Percentiles rank a stretch among this genome's conserved stretches.
Evolutionary conservation across 306 rosid species (phyloP).

Genomic region (Cucurbita pepo): DNA sequence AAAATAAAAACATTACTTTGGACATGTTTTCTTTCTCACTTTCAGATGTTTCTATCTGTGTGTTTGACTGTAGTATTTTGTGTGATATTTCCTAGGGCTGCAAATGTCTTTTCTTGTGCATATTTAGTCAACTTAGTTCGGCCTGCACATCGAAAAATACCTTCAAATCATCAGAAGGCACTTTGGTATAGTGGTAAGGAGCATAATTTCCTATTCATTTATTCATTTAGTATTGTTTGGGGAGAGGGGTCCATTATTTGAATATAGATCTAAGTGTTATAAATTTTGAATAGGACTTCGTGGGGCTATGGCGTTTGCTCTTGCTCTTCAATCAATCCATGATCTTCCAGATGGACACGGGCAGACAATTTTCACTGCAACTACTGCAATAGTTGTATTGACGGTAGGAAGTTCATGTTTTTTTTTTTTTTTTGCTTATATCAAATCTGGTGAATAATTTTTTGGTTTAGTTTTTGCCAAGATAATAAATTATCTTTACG

Average conservation of each 20-base stretch:
- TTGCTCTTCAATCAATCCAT: constrained; percentile 91
- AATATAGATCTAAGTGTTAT: not conserved
- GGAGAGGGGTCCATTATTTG: not conserved
- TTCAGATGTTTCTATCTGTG: not conserved
- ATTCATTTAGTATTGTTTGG: not conserved
- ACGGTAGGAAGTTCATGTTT: constrained; percentile 43
- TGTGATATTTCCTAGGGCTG: constrained; percentile 42
- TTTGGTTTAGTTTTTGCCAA: not conserved
- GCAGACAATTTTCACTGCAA: constrained; percentile 93
- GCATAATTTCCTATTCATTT: constrained; percentile 6
- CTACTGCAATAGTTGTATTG: constrained; percentile 93
- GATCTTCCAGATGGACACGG: constrained; percentile 99
- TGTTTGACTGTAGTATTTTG: not conserved
- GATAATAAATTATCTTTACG: not conserved
- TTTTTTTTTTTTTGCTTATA: not conserved
- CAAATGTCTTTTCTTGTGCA: constrained; percentile 87
- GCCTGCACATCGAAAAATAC: constrained; percentile 68
- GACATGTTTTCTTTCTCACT: not conserved
- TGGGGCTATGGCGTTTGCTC: constrained; percentile 99
- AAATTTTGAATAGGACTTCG: constrained; percentile 55
- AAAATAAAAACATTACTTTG: not conserved
- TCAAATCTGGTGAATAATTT: not conserved
- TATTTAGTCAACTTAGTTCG: constrained; percentile 81
- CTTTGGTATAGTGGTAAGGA: constrained; percentile 95
- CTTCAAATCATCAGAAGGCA: constrained; percentile 72